phyloP scores from a whole-genome alignment of 2,329 filamentous ascomycete genomes.

The Xylaria sp. region DNA sequence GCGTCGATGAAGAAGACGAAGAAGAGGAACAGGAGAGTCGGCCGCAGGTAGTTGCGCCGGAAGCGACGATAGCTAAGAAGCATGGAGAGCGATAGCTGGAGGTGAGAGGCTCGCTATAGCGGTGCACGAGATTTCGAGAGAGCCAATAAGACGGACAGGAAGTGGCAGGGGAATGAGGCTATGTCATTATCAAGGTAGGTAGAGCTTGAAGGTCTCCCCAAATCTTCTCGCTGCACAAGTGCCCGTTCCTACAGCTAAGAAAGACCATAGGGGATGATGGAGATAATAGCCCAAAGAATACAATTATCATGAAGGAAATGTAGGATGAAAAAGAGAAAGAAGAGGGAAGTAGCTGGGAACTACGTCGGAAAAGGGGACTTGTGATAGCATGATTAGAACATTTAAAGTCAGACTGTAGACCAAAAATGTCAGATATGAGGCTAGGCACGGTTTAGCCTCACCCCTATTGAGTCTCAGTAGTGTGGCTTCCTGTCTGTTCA shows the following conservation, averaged over 20 bases:
- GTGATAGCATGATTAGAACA: conserved; percentile 23
- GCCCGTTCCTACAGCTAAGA: conserved; percentile 22
- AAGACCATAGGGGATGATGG: conserved; percentile 25
- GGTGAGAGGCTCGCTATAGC: neutral
- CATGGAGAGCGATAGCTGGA: conserved; percentile 48
- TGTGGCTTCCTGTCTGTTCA: neutral
- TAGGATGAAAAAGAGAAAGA: conserved; percentile 35
- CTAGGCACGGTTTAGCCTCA: conserved; percentile 23
- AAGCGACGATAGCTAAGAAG: conserved; percentile 51
- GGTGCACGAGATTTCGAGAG: neutral
- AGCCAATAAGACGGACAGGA: conserved; percentile 10
- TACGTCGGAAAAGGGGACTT: conserved; percentile 20
- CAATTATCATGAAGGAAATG: conserved; percentile 29
- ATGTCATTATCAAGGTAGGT: conserved; percentile 36
- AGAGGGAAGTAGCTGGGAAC: conserved; percentile 40
- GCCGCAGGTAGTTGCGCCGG: conserved; percentile 52
- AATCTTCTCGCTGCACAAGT: conserved; percentile 13
- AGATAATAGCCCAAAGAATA: conserved; percentile 23
- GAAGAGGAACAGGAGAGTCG: conserved; percentile 48
- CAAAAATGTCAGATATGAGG: conserved; percentile 26
- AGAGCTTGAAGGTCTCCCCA: conserved; percentile 13
- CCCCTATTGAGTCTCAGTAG: neutral
- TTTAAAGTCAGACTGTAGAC: conserved; percentile 15
- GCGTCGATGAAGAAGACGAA: conserved; percentile 52
- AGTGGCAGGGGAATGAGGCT: conserved; percentile 25